Conservation (phyloP, 805 yeast species). For the Maudiozyma pseudohumilis region DNA sequence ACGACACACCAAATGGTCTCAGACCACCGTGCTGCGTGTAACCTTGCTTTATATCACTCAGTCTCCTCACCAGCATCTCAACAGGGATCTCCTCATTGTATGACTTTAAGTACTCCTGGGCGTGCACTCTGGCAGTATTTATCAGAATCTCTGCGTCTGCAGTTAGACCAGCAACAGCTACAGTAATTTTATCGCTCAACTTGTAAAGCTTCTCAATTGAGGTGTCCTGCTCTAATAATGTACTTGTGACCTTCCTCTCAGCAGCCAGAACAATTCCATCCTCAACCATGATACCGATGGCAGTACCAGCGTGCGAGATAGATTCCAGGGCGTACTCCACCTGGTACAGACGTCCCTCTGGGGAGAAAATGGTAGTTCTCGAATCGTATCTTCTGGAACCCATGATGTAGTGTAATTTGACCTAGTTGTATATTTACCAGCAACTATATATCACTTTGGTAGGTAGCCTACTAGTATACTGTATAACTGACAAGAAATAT, state of each 20-base stretch:
- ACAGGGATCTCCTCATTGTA: conserved; percentile 93
- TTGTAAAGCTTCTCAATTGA: conserved; percentile 87
- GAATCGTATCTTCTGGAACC: conserved; percentile 97
- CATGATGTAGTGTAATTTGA: conserved; percentile 27
- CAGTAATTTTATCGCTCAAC: conserved; percentile 70
- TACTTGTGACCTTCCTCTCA: conserved; percentile 89
- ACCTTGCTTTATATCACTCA: conserved; percentile 93
- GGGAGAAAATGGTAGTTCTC: conserved; percentile 96
- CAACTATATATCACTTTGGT: too few species aligned
- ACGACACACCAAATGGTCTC: conserved; percentile 96
- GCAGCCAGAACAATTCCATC: conserved; percentile 94
- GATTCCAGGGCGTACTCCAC: conserved; percentile 97
- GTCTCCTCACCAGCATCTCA: conserved; percentile 74
- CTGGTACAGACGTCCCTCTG: conserved; percentile 96
- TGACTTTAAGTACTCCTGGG: conserved; percentile 76
- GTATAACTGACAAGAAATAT: too few species aligned
- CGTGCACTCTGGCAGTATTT: conserved; percentile 72
- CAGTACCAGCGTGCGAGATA: conserved; percentile 94
- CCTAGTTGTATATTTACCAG: not conserved
- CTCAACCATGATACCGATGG: conserved; percentile 82
- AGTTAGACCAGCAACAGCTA: conserved; percentile 97
- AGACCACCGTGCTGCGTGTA: conserved; percentile 98
- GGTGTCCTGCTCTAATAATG: conserved; percentile 86
- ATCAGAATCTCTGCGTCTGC: conserved; percentile 92
- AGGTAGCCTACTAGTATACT: too few species aligned